Conservation (phyloP, 2,329 filamentous ascomycete genomes). For the Penicillium sp. region DNA sequence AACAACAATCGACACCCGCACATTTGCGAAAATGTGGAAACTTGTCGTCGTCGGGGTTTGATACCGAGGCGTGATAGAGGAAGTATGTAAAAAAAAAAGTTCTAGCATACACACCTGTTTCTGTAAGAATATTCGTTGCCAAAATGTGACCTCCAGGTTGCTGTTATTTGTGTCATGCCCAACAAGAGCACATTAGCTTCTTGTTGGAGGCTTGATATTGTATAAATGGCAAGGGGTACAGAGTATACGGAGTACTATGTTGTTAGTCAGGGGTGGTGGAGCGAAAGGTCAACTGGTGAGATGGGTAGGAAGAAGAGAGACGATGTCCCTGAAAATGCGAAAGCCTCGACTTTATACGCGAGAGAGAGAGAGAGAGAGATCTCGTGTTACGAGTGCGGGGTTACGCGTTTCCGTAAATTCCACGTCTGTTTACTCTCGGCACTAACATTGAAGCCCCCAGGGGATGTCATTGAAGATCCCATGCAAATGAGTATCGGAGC, state of each 20-base stretch:
- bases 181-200: background rate
- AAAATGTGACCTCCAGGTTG: background rate
- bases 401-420: background rate
- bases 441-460: background rate
- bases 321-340: no score
- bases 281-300: no score
- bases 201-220: background rate
- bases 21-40: conserved; percentile 17
- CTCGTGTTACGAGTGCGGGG: background rate
- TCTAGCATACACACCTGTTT: background rate
- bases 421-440: background rate
- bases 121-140: background rate
- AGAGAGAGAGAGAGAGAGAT: no score
- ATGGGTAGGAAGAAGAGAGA: no score
- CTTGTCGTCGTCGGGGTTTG: conserved; percentile 25
- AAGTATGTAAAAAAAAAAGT: background rate
- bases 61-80: conserved; percentile 1
- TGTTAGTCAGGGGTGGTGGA: no score
- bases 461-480: no score
- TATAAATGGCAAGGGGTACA: background rate
- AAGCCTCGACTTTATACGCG: background rate
- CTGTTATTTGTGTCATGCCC: background rate
- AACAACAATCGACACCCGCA: conserved; percentile 26
- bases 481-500: no score
- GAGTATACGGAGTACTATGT: no score